A percentile compares a stretch with the other conserved stretches of the same genome.
phyloP scores from a whole-genome alignment of 768 basidiomycete genomes.

The Mycena haematopus region DNA sequence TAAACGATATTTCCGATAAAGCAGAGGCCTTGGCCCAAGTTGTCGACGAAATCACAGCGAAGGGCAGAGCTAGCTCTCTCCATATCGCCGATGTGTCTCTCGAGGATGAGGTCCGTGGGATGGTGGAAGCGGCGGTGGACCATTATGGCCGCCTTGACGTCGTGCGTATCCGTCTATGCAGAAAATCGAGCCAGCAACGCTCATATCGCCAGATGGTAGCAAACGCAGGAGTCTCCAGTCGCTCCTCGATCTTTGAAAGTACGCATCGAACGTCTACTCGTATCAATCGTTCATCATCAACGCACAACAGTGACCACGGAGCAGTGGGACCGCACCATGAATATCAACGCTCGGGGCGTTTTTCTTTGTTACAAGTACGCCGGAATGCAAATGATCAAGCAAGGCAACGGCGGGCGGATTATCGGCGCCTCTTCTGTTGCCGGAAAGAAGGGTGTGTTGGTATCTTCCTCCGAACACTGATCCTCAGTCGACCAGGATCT shows the following conservation, averaged over 20 bases:
- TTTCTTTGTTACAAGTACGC: constrained; percentile 50
- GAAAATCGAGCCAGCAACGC: no score
- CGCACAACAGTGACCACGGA: constrained; percentile 29
- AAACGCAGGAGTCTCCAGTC: constrained; percentile 34
- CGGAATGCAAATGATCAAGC: constrained; percentile 45
- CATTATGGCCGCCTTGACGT: constrained; percentile 41
- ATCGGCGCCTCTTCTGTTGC: constrained; percentile 37
- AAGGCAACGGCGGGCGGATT: constrained; percentile 45
- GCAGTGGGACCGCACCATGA: constrained; percentile 35
- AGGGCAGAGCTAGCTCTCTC: constrained; percentile 21
- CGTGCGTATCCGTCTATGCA: constrained; percentile 7
- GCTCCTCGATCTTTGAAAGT: background rate
- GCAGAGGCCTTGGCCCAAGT: constrained; percentile 33
- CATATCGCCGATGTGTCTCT: constrained; percentile 39
- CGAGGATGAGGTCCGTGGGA: constrained; percentile 44
- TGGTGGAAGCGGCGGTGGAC: constrained; percentile 37
- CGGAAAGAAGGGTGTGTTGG: constrained; percentile 25
- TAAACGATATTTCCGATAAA: constrained; percentile 45
- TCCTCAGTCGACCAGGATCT: background rate
- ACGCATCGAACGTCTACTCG: background rate
- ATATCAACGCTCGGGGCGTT: constrained; percentile 41
- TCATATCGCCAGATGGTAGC: constrained; percentile 33
- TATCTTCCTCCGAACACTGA: background rate
- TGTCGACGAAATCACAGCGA: constrained; percentile 35
- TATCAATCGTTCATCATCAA: background rate